Conservation (phyloP, 495 filamentous ascomycete genomes). For the Aspergillus nidulans region DNA sequence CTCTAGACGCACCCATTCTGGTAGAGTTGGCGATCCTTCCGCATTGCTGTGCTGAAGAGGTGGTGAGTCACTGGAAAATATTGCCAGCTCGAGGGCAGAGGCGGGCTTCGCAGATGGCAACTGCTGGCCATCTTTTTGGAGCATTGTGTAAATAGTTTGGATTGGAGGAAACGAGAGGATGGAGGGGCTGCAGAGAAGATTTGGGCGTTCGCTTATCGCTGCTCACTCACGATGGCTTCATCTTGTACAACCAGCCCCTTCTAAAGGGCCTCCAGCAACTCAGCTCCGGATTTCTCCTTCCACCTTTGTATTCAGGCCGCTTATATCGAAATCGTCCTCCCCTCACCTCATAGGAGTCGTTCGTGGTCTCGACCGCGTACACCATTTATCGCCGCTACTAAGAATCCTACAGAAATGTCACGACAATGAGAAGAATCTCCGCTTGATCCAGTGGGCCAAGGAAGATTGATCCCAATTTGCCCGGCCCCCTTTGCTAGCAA, state of each 20-base stretch:
- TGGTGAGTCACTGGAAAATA: neutral
- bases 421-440: no score
- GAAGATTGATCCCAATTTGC: neutral
- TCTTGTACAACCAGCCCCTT: neutral
- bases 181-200: neutral
- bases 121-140: neutral
- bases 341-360: no score
- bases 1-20: slow-evolving; percentile 24
- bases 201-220: neutral
- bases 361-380: no score
- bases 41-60: neutral
- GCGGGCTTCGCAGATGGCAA: neutral
- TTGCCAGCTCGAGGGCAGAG: neutral
- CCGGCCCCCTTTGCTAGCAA: neutral
- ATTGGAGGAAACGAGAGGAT: neutral
- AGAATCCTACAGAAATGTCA: no score
- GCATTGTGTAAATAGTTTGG: neutral
- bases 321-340: no score
- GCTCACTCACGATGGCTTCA: neutral
- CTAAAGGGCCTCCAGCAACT: neutral
- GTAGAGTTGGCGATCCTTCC: neutral
- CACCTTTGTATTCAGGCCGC: no score
- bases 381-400: no score
- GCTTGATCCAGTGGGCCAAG: neutral
- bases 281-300: neutral